Evolutionary conservation across 2,329 filamentous ascomycete species (phyloP).

Genomic region (Colletotrichum sp.): DNA sequence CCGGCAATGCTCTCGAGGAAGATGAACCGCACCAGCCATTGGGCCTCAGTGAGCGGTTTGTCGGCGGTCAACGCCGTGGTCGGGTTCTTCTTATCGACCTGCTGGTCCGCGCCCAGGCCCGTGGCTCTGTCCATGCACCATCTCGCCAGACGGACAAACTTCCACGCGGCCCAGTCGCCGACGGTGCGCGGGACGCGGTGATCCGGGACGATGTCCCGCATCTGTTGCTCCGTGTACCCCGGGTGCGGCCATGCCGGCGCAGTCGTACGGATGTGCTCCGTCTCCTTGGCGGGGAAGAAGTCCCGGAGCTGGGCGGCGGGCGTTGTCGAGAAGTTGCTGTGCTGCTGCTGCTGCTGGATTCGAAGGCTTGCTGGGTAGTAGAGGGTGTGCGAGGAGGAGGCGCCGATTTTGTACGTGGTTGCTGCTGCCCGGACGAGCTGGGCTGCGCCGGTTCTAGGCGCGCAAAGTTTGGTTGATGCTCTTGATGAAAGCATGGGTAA

Average conservation of each 20-base stretch:
- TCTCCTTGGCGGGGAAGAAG: constrained; percentile 68
- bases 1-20: constrained; percentile 96
- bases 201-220: constrained; percentile 74
- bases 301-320: constrained; percentile 51
- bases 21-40: constrained; percentile 70
- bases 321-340: constrained; percentile 55
- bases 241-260: constrained; percentile 73
- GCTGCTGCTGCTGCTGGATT: constrained; percentile 25
- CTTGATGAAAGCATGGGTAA: constrained; percentile 31
- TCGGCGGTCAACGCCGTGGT: constrained; percentile 59
- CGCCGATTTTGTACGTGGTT: neutral
- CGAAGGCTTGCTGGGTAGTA: constrained; percentile 29
- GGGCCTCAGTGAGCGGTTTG: constrained; percentile 76
- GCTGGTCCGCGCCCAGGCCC: constrained; percentile 74
- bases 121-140: constrained; percentile 84
- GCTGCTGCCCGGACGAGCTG: constrained; percentile 27
- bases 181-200: constrained; percentile 76
- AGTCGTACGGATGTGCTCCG: constrained; percentile 65
- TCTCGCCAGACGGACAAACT: constrained; percentile 75
- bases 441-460: constrained; percentile 25
- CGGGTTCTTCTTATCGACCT: constrained; percentile 62
- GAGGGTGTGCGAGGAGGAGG: neutral
- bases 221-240: constrained; percentile 79
- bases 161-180: constrained; percentile 81
- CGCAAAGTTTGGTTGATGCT: constrained; percentile 30